Evolutionary conservation across 2,329 filamentous ascomycete species (phyloP).

Genomic region (Knufia petricola): DNA sequence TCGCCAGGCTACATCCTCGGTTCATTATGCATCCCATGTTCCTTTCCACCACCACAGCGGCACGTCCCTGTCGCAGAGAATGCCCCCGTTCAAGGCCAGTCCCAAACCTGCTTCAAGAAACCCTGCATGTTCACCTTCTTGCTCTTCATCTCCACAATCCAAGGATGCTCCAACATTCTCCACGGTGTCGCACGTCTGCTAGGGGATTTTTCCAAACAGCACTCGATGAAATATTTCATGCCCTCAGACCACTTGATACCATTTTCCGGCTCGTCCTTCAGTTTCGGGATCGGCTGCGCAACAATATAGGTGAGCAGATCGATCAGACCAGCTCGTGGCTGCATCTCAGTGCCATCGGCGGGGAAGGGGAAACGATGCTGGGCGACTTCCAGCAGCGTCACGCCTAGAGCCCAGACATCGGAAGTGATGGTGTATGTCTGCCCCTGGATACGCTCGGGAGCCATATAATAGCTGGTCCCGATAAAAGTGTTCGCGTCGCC

Average conservation of each 20-base stretch:
- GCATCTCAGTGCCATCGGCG: conserved; percentile 90
- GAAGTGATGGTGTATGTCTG: conserved; percentile 98
- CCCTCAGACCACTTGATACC: conserved; percentile 91
- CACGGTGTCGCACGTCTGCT: conserved; percentile 81
- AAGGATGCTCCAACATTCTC: conserved; percentile 98
- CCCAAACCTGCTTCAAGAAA: conserved; percentile 92
- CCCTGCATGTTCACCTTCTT: conserved; percentile 97
- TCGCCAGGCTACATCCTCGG: no score
- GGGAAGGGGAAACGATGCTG: conserved; percentile 98
- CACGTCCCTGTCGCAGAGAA: not conserved
- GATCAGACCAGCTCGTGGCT: conserved; percentile 83
- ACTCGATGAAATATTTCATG: conserved; percentile 99
- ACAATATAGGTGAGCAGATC: conserved; percentile 97
- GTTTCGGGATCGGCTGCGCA: conserved; percentile 81
- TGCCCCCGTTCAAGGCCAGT: conserved; percentile 47
- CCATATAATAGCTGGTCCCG: conserved; percentile 98
- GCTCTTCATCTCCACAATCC: conserved; percentile 92
- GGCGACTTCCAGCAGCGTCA: conserved; percentile 96
- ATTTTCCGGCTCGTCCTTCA: conserved; percentile 88
- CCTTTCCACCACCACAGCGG: not conserved
- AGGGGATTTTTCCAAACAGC: conserved; percentile 93
- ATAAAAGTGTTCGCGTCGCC: conserved; percentile 98
- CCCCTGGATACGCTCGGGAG: conserved; percentile 92
- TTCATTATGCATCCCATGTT: not conserved
- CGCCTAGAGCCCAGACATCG: conserved; percentile 95